phyloP scores from a whole-genome alignment of 306 rosid species.

The Lotus japonicus region DNA sequence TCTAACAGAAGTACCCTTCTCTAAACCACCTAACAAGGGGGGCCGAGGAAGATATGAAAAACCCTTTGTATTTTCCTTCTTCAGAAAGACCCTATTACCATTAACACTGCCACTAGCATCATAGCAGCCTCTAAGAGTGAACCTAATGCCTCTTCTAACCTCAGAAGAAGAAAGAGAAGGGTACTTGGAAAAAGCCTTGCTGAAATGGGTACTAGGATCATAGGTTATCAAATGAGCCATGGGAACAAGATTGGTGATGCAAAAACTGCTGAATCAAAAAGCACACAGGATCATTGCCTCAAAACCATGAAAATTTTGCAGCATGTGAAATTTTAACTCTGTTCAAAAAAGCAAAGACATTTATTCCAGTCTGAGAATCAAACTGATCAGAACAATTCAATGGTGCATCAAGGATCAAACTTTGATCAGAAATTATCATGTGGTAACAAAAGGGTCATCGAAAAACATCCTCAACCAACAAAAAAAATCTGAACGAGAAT shows the following conservation, averaged over 20 bases:
- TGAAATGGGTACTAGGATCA: slow-evolving; percentile 17
- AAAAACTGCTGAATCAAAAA: slow-evolving; percentile 21
- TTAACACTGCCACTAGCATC: slow-evolving; percentile 4
- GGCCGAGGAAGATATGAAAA: slow-evolving; percentile 19
- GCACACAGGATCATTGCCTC: neutral
- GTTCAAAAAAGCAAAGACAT: neutral
- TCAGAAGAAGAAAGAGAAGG: slow-evolving; percentile 13
- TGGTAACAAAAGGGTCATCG: slow-evolving; percentile 5
- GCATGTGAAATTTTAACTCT: neutral
- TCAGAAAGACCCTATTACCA: slow-evolving; percentile 24
- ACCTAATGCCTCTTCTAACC: slow-evolving; percentile 10
- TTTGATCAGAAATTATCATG: slow-evolving; percentile 3
- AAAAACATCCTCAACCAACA: neutral
- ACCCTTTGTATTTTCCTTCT: slow-evolving; percentile 42
- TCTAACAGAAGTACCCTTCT: too few species aligned
- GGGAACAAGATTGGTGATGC: neutral
- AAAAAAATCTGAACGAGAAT: neutral
- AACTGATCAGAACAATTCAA: neutral
- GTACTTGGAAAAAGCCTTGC: slow-evolving; percentile 13
- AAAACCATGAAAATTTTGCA: neutral
- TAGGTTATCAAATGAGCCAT: slow-evolving; percentile 30
- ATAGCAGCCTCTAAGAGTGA: slow-evolving; percentile 24
- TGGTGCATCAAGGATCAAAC: neutral
- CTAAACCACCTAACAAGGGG: slow-evolving; percentile 17
- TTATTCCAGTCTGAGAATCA: neutral